These are phyloP conservation scores for Melocanna baccifera DNA, from an alignment of 176 grass and related monocot genomes.

Conservation along the genomic window DNA sequence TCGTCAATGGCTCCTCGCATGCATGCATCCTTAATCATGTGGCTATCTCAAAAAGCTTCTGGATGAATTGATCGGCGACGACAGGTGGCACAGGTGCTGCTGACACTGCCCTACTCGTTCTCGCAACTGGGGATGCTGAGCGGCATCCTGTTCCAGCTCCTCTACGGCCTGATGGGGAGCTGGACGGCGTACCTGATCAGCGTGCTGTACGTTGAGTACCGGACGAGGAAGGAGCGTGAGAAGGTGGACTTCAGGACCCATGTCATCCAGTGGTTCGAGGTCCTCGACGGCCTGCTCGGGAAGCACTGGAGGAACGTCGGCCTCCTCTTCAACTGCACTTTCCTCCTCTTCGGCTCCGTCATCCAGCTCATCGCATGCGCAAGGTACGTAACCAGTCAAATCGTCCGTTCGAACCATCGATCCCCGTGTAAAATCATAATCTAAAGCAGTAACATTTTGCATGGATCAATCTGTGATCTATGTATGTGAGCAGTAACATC, in stretches of 20 bases:
- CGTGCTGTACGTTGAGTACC: constrained; percentile 88
- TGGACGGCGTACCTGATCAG: constrained; percentile 98
- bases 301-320: constrained; percentile 84
- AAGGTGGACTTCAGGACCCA: constrained; percentile 94
- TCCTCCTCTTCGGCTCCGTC: constrained; percentile 98
- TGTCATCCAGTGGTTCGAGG: constrained; percentile 99
- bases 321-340: constrained; percentile 96
- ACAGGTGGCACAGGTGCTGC: constrained; percentile 94
- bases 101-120: constrained; percentile 98
- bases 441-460: not conserved
- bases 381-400: constrained; percentile 30
- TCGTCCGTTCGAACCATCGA: not conserved
- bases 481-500: constrained; percentile 62
- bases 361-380: constrained; percentile 98
- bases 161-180: constrained; percentile 91
- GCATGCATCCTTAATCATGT: too few species aligned
- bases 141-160: constrained; percentile 65
- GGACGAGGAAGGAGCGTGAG: constrained; percentile 75
- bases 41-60: not conserved
- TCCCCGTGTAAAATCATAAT: not conserved
- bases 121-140: constrained; percentile 91
- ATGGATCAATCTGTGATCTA: not conserved
- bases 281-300: constrained; percentile 80
- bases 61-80: not conserved
- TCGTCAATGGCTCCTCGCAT: too few species aligned